A percentile compares a stretch with the other conserved stretches of the same genome.
Conservation (phyloP, 106 monocot genomes). For the Alisma plantagoaquatica region DNA sequence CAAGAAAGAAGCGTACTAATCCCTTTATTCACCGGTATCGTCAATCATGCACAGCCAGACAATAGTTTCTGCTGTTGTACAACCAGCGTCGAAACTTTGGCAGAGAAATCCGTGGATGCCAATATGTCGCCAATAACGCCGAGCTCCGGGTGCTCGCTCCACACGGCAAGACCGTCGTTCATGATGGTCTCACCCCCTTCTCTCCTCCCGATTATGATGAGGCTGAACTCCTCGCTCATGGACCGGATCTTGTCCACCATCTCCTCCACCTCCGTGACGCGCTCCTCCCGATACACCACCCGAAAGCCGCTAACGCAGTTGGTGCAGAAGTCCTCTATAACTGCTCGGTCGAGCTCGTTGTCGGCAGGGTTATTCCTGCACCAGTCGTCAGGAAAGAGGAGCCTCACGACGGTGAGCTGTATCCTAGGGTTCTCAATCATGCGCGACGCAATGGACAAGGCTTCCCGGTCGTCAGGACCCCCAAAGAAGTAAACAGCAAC, state of each 20-base stretch:
- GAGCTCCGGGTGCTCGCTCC: slow-evolving; percentile 68
- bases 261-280: slow-evolving; percentile 38
- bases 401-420: slow-evolving; percentile 40
- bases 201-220: slow-evolving; percentile 55
- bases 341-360: slow-evolving; percentile 1
- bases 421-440: slow-evolving; percentile 30
- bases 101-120: slow-evolving; percentile 37
- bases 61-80: slow-evolving; percentile 56
- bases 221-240: slow-evolving; percentile 27
- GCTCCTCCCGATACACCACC: slow-evolving; percentile 44
- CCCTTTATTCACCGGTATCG: too few species aligned
- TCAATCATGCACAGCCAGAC: too few species aligned
- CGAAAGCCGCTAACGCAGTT: slow-evolving; percentile 9
- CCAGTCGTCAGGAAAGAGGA: slow-evolving; percentile 9
- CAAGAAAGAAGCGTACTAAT: too few species aligned
- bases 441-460: slow-evolving; percentile 24
- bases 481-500: slow-evolving; percentile 54
- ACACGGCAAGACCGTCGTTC: slow-evolving; percentile 42
- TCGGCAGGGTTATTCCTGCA: background rate
- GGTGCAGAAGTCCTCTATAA: slow-evolving; percentile 22
- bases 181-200: slow-evolving; percentile 23
- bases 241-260: slow-evolving; percentile 35
- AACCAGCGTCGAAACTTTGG: slow-evolving; percentile 30
- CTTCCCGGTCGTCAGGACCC: slow-evolving; percentile 56
- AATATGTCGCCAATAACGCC: slow-evolving; percentile 53